A percentile compares a stretch with the other conserved stretches of the same genome.
Conservation (phyloP, 129 eudicot genomes). For the Chrysanthemum lavandulifolium region DNA sequence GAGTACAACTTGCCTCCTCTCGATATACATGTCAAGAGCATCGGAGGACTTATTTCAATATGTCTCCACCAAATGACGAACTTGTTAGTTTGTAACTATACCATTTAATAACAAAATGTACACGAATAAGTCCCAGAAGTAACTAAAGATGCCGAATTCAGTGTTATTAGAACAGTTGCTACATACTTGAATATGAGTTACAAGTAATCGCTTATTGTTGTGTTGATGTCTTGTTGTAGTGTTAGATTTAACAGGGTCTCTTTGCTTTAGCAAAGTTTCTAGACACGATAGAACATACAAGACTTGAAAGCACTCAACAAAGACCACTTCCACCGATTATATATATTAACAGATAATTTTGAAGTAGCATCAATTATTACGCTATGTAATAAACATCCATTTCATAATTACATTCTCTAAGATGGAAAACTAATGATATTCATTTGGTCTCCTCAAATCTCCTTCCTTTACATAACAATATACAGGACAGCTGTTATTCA, state of each 20-base stretch:
- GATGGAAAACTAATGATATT: not conserved
- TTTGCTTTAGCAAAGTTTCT: not conserved
- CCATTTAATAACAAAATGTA: not conserved
- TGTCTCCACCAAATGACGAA: not conserved
- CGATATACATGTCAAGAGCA: constrained; percentile 6
- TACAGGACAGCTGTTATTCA: not conserved
- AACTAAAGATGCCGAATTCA: constrained; percentile 18
- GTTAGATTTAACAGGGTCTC: not conserved
- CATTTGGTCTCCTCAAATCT: not conserved
- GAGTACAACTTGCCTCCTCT: constrained; percentile 13
- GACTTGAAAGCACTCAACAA: not conserved
- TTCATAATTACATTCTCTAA: not conserved
- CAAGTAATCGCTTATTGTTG: no score
- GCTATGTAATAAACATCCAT: not conserved
- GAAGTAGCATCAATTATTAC: not conserved
- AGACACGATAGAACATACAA: not conserved
- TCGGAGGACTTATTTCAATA: not conserved
- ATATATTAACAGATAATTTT: not conserved
- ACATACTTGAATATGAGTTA: no score
- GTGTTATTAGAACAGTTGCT: not conserved
- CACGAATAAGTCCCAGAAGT: not conserved
- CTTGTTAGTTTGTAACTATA: not conserved
- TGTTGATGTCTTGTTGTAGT: no score
- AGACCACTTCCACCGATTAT: not conserved
- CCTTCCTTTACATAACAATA: not conserved